Conservation (phyloP, 2,329 filamentous ascomycete genomes). For the Fusarium sulawesiense region DNA sequence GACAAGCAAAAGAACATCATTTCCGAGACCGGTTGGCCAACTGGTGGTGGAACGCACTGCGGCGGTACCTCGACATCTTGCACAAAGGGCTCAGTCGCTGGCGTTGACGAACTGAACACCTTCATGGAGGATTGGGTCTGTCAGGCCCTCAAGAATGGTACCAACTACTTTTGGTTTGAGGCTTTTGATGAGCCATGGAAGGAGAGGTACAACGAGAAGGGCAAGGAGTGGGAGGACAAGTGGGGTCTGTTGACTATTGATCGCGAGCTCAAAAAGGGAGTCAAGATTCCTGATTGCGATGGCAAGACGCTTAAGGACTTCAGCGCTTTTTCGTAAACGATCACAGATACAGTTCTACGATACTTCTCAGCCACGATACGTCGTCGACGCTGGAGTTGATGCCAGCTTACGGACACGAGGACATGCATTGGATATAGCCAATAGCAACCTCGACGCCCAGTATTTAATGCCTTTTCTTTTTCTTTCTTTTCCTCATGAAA, state of each 20-base stretch:
- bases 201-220: constrained; percentile 72
- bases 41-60: constrained; percentile 82
- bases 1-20: constrained; percentile 79
- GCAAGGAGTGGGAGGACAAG: constrained; percentile 90
- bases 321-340: constrained; percentile 24
- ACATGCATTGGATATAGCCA: constrained; percentile 30
- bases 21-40: constrained; percentile 92
- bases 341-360: background rate
- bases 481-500: constrained; percentile 12
- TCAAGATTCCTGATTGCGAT: constrained; percentile 88
- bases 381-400: constrained; percentile 7
- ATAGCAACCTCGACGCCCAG: constrained; percentile 2
- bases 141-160: constrained; percentile 80
- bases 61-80: constrained; percentile 66
- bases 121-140: constrained; percentile 91
- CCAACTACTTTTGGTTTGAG: constrained; percentile 97
- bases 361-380: constrained; percentile 10
- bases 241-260: constrained; percentile 93
- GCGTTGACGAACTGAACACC: constrained; percentile 82
- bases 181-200: constrained; percentile 99
- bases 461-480: constrained; percentile 24
- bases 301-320: constrained; percentile 70
- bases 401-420: constrained; percentile 9
- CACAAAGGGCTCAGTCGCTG: constrained; percentile 76
- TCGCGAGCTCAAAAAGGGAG: constrained; percentile 83